Evolutionary conservation across 2,329 filamentous ascomycete species (phyloP).

Genomic region (Xylaria digitata): DNA sequence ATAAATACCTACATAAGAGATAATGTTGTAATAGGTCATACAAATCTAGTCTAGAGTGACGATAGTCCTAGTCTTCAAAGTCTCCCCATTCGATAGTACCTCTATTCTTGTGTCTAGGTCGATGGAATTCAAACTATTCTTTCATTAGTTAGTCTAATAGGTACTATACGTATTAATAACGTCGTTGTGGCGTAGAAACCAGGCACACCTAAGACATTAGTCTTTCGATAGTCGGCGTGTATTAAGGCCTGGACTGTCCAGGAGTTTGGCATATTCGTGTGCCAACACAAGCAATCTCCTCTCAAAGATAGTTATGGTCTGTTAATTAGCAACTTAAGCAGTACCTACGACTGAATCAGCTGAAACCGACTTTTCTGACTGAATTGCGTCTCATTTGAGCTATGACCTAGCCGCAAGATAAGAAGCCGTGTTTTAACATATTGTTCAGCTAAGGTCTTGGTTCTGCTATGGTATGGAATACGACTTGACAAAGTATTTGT

Average conservation of each 20-base stretch:
- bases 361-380: too few relatives aligned
- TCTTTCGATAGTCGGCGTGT: conserved; percentile 20
- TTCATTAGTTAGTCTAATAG: background rate
- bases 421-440: too few relatives aligned
- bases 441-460: conserved; percentile 25
- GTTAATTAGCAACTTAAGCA: background rate
- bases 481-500: background rate
- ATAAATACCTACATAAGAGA: conserved; percentile 22
- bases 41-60: too few relatives aligned
- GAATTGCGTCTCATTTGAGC: background rate
- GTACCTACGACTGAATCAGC: background rate
- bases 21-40: background rate
- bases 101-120: background rate
- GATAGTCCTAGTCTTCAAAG: background rate
- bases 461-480: conserved; percentile 11
- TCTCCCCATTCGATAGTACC: too few relatives aligned
- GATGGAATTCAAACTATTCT: background rate
- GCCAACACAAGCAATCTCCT: background rate
- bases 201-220: background rate
- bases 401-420: background rate
- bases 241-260: conserved; percentile 14
- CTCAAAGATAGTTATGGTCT: background rate
- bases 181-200: background rate
- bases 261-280: conserved; percentile 8
- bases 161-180: conserved; percentile 9